Percentiles rank a stretch among this genome's conserved stretches.
phyloP scores from a whole-genome alignment of 148 eudicot genomes.

The Cornus kousa region DNA sequence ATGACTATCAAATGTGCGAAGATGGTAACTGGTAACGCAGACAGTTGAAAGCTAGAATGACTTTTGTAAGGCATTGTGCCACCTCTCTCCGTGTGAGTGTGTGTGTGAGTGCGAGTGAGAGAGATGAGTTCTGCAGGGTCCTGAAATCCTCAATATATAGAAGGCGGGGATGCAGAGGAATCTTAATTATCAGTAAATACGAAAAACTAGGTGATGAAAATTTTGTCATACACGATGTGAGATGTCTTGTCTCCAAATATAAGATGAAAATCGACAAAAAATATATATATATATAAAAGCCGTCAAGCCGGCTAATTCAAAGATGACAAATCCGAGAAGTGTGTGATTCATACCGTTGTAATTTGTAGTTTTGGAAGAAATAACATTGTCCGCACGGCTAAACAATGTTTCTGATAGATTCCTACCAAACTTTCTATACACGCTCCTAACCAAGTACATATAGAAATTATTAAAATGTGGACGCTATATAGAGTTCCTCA shows the following conservation, averaged over 20 bases:
- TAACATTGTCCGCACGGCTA: background rate
- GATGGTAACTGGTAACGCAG: constrained; percentile 27
- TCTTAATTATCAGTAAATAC: background rate
- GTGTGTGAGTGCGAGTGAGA: background rate
- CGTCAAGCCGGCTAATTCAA: background rate
- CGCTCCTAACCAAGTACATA: background rate
- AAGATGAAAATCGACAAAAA: background rate
- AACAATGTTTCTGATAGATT: background rate
- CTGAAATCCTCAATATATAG: background rate
- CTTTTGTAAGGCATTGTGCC: constrained; percentile 5
- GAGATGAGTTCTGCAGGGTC: background rate
- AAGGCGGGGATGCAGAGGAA: background rate
- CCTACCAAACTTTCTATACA: too few relatives aligned
- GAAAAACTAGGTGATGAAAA: background rate
- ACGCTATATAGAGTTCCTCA: background rate
- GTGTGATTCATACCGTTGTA: background rate
- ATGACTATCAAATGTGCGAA: constrained; percentile 52
- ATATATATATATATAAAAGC: background rate
- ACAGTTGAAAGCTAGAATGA: constrained; percentile 15
- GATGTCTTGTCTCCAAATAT: background rate
- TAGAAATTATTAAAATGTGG: background rate
- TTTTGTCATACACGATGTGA: background rate
- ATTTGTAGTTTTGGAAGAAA: background rate
- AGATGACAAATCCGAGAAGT: background rate
- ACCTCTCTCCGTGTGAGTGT: too few relatives aligned